Percentiles rank a stretch among this genome's conserved stretches.
These are phyloP conservation scores for Exophiala bonariae DNA, from an alignment of 2,329 filamentous ascomycete genomes.

Conservation along the genomic window DNA sequence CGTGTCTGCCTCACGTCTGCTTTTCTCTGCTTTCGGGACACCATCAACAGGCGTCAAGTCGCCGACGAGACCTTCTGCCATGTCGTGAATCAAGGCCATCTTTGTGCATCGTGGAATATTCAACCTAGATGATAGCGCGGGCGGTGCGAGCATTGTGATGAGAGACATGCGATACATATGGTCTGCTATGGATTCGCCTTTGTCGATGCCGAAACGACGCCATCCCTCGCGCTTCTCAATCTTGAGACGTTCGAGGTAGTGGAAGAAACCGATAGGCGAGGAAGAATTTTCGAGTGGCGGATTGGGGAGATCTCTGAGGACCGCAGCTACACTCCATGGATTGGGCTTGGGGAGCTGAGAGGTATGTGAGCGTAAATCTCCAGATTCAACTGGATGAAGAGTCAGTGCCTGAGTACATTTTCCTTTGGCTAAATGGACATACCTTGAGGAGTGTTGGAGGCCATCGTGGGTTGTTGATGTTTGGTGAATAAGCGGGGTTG, in stretches of 20 bases:
- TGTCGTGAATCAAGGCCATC: conserved; percentile 96
- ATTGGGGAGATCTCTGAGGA: conserved; percentile 64
- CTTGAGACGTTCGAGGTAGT: conserved; percentile 90
- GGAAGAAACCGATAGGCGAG: conserved; percentile 89
- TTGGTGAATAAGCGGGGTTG: not conserved
- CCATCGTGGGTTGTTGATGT: conserved; percentile 5
- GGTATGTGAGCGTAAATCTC: conserved; percentile 14
- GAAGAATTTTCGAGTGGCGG: conserved; percentile 60
- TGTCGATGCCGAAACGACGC: conserved; percentile 76
- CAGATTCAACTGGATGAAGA: not conserved
- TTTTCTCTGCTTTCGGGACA: conserved; percentile 84
- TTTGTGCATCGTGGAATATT: conserved; percentile 83
- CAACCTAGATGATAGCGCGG: conserved; percentile 67
- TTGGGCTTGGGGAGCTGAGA: conserved; percentile 26
- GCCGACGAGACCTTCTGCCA: conserved; percentile 92
- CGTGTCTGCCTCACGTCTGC: conserved; percentile 76
- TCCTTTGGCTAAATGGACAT: not conserved
- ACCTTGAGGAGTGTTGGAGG: conserved; percentile 12
- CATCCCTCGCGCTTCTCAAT: conserved; percentile 96
- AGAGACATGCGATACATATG: conserved; percentile 99
- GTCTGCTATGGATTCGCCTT: conserved; percentile 87
- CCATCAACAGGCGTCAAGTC: conserved; percentile 94
- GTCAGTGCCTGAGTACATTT: not conserved
- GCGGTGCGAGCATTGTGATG: conserved; percentile 87
- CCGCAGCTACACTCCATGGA: conserved; percentile 43